Evolutionary conservation across 768 basidiomycete species (phyloP).

Genomic region (Pleurotus eryngii): DNA sequence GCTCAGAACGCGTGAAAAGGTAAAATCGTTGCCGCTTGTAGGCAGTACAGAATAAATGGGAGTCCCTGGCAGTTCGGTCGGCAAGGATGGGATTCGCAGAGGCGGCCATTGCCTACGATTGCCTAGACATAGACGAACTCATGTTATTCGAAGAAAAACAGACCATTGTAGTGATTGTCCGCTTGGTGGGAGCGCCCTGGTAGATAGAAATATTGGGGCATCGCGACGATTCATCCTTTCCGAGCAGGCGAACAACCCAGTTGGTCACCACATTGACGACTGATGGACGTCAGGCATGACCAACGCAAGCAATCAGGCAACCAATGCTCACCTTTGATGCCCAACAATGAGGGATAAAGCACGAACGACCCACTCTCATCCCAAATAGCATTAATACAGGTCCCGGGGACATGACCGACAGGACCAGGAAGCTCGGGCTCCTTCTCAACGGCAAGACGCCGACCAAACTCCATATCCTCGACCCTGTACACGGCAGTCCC

Average conservation of each 20-base stretch:
- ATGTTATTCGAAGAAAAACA: slow-evolving; percentile 19
- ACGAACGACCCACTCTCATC: slow-evolving; percentile 96
- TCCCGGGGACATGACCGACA: slow-evolving; percentile 67
- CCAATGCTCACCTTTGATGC: slow-evolving; percentile 76
- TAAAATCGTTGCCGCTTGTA: slow-evolving; percentile 94
- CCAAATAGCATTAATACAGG: slow-evolving; percentile 92
- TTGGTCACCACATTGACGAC: slow-evolving; percentile 96
- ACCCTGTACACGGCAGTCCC: slow-evolving; percentile 89
- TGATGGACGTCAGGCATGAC: slow-evolving; percentile 23
- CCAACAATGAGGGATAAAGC: slow-evolving; percentile 88
- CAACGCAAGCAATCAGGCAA: not conserved
- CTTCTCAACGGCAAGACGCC: slow-evolving; percentile 87
- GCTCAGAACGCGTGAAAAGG: slow-evolving; percentile 87
- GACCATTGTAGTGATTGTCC: slow-evolving; percentile 74
- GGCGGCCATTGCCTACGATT: slow-evolving; percentile 80
- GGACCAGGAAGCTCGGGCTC: slow-evolving; percentile 84
- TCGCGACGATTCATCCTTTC: slow-evolving; percentile 91
- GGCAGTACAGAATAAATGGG: slow-evolving; percentile 89
- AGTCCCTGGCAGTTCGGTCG: slow-evolving; percentile 80
- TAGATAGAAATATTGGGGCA: slow-evolving; percentile 88
- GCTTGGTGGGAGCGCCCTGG: slow-evolving; percentile 92
- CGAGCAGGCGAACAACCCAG: slow-evolving; percentile 80
- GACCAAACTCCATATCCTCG: slow-evolving; percentile 99
- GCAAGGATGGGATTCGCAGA: slow-evolving; percentile 94
- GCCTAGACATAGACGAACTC: not conserved